These are phyloP conservation scores for Eucalyptus virginea DNA, from an alignment of 345 rosid species.

Conservation along the genomic window DNA sequence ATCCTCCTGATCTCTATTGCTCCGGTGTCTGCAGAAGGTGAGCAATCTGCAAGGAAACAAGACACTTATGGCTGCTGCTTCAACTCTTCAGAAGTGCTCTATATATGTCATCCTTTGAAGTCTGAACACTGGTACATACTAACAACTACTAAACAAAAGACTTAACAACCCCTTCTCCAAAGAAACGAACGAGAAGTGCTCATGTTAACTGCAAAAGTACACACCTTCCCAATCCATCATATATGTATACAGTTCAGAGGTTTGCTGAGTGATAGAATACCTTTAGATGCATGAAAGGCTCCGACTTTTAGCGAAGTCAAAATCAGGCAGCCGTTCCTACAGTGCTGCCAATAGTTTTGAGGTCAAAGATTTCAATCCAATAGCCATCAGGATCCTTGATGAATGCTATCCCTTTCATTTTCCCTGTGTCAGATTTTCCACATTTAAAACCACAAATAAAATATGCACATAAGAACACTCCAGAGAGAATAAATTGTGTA, in stretches of 20 bases:
- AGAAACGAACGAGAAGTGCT: background rate
- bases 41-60: background rate
- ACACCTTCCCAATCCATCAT: background rate
- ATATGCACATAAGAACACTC: background rate
- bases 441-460: background rate
- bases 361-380: constrained; percentile 93
- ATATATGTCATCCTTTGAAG: background rate
- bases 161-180: background rate
- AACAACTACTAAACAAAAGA: background rate
- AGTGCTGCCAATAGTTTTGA: constrained; percentile 33
- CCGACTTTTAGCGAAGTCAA: background rate
- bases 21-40: background rate
- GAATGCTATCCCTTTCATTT: constrained; percentile 87
- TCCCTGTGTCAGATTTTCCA: constrained; percentile 28
- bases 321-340: constrained; percentile 28
- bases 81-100: background rate
- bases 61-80: background rate
- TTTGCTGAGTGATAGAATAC: background rate
- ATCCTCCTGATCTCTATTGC: background rate
- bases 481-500: background rate
- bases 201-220: background rate
- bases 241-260: background rate
- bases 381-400: constrained; percentile 98
- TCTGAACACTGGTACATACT: background rate
- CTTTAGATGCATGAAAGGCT: background rate